Base-by-base conservation (phyloP, 177 flowering plant genomes). In the Vitis hybrid region DNA sequence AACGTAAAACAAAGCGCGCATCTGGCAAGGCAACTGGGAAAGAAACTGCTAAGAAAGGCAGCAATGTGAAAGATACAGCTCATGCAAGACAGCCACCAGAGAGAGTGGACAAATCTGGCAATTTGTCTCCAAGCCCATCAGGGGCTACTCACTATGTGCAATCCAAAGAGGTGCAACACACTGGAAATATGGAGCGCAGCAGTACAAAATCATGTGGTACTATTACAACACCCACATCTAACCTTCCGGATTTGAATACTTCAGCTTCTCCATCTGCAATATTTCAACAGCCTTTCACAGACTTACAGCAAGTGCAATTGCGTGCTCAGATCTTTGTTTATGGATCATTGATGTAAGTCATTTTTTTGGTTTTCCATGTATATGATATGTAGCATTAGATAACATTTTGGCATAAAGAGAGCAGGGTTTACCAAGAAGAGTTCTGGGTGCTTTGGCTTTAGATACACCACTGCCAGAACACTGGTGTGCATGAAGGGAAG, bases 251-350 rank as follows among this genome's bases (percentile, higher is more conserved):
- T 83, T 73, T 92, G 76, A 92, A 87, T 75, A 77, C 84, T 68
- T 87, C 92, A 51, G 85, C 82, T 74, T 74, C 89, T 73, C 61
- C 84, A 39, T 70, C 86, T 51, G 61, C 77, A 50, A 61, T 82
- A 45, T 86, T 87, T 79, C 97, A 83, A 19, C 99, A 90, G 78
- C 97, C 97, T 71, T 90, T 96, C 66, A 85, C 97, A n/a, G 98
- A 90, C 78, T 61, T 79, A 59, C 99, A 96, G 69, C 99, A 96
- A 92, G 89, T 94, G 76, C 97, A 96, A 80, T 76, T 96, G 76
- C 97, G 99, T 73, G 98, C 99, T 45, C 99, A 96, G 83, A 96
- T 96, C 15, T 86, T 94, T 86, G 99, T 96, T 67, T 96, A 96
- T 84, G 99, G 99, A 76, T 90, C 98, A 74, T 73, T 96, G 51